phyloP scores from a whole-genome alignment of 257 asterid species.

The Ehretia macrophylla region DNA sequence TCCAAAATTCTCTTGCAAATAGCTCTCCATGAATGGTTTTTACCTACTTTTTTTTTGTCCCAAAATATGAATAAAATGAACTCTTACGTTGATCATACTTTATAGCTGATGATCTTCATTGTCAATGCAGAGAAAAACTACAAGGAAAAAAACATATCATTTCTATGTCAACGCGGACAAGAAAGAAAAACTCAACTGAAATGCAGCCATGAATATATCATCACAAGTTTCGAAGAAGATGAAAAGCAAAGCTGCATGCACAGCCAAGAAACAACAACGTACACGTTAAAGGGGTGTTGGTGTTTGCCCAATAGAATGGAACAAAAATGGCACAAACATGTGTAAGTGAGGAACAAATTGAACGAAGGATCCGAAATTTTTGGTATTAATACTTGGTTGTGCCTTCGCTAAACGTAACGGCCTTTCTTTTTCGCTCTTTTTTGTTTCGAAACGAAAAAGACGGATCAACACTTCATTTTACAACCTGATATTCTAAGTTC shows the following conservation, averaged over 20 bases:
- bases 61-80: not conserved
- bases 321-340: not conserved
- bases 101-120: slow-evolving; percentile 1
- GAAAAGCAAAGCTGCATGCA: not conserved
- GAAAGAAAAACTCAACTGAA: not conserved
- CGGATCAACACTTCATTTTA: not conserved
- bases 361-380: slow-evolving; percentile 27
- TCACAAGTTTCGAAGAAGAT: not conserved
- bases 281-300: not conserved
- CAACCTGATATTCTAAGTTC: too few species aligned
- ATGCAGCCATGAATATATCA: not conserved
- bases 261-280: not conserved
- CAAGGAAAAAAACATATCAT: slow-evolving; percentile 1
- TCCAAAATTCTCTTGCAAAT: slow-evolving; percentile 64
- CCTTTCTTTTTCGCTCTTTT: slow-evolving; percentile 2
- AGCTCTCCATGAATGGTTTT: slow-evolving; percentile 36
- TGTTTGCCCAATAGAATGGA: not conserved
- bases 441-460: not conserved
- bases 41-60: not conserved
- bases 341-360: not conserved
- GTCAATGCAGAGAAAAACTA: slow-evolving; percentile 1
- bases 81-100: not conserved
- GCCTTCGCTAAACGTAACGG: not conserved
- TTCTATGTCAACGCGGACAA: not conserved
- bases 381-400: slow-evolving; percentile 11